Conservation (phyloP, 225 moss, liverwort and hornwort species). For the Straminergon stramineum region DNA sequence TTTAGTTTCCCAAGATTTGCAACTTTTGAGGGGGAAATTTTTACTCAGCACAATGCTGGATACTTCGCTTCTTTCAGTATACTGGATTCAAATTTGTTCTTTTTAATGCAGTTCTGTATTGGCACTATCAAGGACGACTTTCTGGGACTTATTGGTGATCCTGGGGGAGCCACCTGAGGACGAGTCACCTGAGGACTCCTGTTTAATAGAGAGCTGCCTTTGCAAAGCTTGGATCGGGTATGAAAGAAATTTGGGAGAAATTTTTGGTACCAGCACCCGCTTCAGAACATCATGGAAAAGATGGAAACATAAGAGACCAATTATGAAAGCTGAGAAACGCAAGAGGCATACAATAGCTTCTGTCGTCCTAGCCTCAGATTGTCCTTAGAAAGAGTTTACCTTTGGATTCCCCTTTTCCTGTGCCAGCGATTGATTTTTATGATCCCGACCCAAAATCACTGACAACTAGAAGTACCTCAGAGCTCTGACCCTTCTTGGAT, state of each 20-base stretch:
- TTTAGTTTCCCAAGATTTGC: background rate
- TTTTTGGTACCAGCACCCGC: background rate
- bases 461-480: background rate
- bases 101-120: constrained; percentile 57
- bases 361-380: background rate
- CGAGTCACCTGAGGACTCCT: background rate
- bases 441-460: background rate
- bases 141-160: constrained; percentile 76
- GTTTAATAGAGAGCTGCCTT: background rate
- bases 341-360: background rate
- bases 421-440: background rate
- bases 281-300: background rate
- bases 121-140: constrained; percentile 91
- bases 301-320: background rate
- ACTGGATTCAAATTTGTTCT: background rate
- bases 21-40: background rate
- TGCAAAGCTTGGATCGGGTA: background rate
- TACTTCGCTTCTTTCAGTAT: background rate
- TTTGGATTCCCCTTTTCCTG: background rate
- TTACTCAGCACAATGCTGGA: background rate
- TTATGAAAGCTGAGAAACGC: background rate
- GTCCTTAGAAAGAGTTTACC: background rate
- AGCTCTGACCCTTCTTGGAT: background rate
- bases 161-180: constrained; percentile 42
- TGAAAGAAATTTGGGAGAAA: background rate